Base-by-base conservation (phyloP, 371 early-diverging fungal genomes). In the Circinella minor region DNA sequence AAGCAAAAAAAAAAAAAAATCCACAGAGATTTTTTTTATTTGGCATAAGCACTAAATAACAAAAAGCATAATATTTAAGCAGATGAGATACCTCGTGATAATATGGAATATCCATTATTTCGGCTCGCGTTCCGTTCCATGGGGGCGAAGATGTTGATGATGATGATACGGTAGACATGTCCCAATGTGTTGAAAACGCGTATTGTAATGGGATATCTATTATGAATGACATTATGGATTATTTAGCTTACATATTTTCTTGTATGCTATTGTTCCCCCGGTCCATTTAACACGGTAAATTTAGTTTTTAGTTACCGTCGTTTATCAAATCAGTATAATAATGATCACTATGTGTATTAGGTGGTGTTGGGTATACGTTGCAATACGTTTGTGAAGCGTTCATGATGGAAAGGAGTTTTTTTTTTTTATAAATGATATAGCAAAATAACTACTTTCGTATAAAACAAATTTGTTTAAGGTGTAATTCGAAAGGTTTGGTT, bases 31-130 rank as follows among this genome's bases (percentile, higher is more conserved):
- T n/a, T n/a, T 27, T 27, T 27, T 27, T 1, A 27, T 27, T n/a
- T n/a, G n/a, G n/a, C n/a, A n/a, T n/a, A n/a, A n/a, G n/a, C n/a
- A n/a, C n/a, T n/a, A n/a, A 27, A 27, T 27, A 8, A n/a, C 3
- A 11, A 55, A 4, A 55, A 55, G 47, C 47, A 27, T 27, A 27
- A 27, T 51, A 57, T 57, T 18, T 57, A 57, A 57, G 57, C 18
- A 27, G 57, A 57, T 57, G 57, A 57, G 57, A 57, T 57, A 14
- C n/a, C 57, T 57, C 57, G 57, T 57, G 57, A 57, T 57, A 57
- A 34, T 57, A 57, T 13, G 57, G 11, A 37, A 4, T 57, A 34
- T 57, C 57, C 7, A 57, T 57, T 18, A 57, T 27, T n/a, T 57
- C 57, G 57, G 57, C 27, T 57, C 27, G 18, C 27, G 34, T 57